Evolutionary conservation across 1,284 basidiomycete genomes (phyloP), one percentile per base, ranked within the genome.

Genomic region (Termitomyces sp.): DNA sequence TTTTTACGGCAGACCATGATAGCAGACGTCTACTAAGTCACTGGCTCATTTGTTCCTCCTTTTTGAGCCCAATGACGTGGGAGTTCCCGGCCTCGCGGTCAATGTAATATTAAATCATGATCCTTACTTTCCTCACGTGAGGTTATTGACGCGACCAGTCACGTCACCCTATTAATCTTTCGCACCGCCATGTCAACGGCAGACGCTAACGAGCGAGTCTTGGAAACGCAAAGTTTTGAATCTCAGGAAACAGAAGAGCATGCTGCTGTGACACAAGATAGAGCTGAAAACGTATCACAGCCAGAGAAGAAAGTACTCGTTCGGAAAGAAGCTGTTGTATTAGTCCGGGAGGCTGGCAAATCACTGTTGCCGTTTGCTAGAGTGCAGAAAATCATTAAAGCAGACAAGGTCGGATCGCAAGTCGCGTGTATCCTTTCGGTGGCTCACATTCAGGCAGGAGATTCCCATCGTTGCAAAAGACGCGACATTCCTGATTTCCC

Each of bases 341-440:
- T 69, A 24, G 65, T 61, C n/a, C 73, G 81, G 54, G 79, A 79
- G 53, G 70, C 72, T 26, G 89, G 89, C 19, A 88, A 83, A 64
- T 83, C 87, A 0, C 53, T 86, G 24, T 67, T 91, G 26, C 89
- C 89, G 1, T 75, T 88, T 56, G 75, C 86, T 5, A 79, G 86
- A 61, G 88, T 92, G 31, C 88, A 89, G 64, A 86, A 78, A 68
- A 88, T 92, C 36, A 77, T 91, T 59, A 92, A 88, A 64, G 89
- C 84, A 13, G 89, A 92, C 68, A 87, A 84, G 75, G 88, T 81
- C 55, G 50, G 70, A 55, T 41, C 15, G 49, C 44, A 45, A 13
- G 12, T 42, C 31, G 46, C 41, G 34, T 36, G 39, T 19, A 36
- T 39, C 24, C 2, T 12, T 33, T 39, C 38, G 42, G 2, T 13